These are phyloP conservation scores for Fagus crenata DNA, from an alignment of 306 rosid species.

Conservation along the genomic window DNA sequence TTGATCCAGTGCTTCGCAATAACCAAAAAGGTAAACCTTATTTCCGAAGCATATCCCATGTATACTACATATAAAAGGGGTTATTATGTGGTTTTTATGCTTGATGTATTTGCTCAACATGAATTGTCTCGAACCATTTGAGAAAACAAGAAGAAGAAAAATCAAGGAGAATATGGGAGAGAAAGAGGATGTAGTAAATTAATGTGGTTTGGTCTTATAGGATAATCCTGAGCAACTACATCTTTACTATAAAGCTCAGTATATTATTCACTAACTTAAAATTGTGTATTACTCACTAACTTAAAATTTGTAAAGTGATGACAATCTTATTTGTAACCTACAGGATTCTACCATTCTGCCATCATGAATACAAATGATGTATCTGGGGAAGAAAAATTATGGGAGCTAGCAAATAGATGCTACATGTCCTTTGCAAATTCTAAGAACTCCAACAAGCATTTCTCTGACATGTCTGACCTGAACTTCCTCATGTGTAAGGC, in stretches of 20 bases:
- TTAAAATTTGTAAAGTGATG: not conserved
- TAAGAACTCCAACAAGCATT: constrained; percentile 73
- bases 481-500: constrained; percentile 94
- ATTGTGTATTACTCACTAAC: not conserved
- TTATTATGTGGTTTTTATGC: not conserved
- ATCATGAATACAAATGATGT: constrained; percentile 79
- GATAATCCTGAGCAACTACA: too few species aligned
- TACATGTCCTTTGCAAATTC: constrained; percentile 56
- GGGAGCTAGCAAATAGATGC: constrained; percentile 80
- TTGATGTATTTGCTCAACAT: not conserved
- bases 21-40: constrained; percentile 58
- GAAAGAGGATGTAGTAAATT: too few species aligned
- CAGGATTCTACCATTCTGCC: constrained; percentile 96
- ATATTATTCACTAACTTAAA: not conserved
- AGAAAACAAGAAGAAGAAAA: too few species aligned
- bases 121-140: not conserved
- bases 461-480: constrained; percentile 88
- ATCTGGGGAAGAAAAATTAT: constrained; percentile 48
- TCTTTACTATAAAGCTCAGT: too few species aligned
- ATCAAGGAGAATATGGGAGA: too few species aligned
- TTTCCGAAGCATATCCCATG: constrained; percentile 8
- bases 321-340: not conserved
- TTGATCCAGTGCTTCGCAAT: constrained; percentile 65
- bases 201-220: too few species aligned
- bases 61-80: not conserved